Percentiles rank a stretch among this genome's conserved stretches.
These are phyloP conservation scores for Centella asiatica DNA, from an alignment of 129 eudicot genomes.

Conservation along the genomic window DNA sequence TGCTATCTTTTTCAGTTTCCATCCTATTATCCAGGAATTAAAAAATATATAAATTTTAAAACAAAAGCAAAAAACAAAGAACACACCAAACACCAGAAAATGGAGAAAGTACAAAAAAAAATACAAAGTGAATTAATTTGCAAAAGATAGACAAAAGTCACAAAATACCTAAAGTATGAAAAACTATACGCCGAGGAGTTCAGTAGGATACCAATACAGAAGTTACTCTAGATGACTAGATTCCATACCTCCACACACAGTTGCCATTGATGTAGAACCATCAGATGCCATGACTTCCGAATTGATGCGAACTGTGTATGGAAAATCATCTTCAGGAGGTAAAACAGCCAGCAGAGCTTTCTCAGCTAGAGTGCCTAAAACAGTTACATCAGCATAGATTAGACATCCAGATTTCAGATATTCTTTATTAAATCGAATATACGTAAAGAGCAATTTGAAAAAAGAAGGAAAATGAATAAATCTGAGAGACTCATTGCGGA, in stretches of 20 bases:
- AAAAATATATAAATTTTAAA: too few species aligned
- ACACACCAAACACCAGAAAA: neutral
- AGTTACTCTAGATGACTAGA: slow-evolving; percentile 11
- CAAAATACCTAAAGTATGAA: neutral
- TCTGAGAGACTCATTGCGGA: too few species aligned
- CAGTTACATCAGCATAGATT: too few species aligned
- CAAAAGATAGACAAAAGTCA: too few species aligned
- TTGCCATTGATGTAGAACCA: slow-evolving; percentile 99
- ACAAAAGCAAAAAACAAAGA: too few species aligned
- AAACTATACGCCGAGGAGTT: neutral
- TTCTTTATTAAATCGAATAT: slow-evolving; percentile 1
- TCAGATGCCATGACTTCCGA: slow-evolving; percentile 99
- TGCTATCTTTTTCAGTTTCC: neutral
- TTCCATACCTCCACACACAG: slow-evolving; percentile 86
- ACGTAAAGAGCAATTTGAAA: too few species aligned
- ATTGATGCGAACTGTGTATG: slow-evolving; percentile 76
- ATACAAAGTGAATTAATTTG: neutral
- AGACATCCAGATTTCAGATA: neutral
- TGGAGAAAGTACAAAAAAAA: neutral
- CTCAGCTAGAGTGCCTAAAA: slow-evolving; percentile 98
- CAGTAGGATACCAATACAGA: neutral
- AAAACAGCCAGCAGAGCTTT: slow-evolving; percentile 88
- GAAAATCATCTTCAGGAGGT: slow-evolving; percentile 78
- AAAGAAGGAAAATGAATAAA: neutral
- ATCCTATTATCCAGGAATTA: neutral